Evolutionary conservation across 1,139 yeast genomes (phyloP).

Genomic region (Kodamaea plutei): DNA sequence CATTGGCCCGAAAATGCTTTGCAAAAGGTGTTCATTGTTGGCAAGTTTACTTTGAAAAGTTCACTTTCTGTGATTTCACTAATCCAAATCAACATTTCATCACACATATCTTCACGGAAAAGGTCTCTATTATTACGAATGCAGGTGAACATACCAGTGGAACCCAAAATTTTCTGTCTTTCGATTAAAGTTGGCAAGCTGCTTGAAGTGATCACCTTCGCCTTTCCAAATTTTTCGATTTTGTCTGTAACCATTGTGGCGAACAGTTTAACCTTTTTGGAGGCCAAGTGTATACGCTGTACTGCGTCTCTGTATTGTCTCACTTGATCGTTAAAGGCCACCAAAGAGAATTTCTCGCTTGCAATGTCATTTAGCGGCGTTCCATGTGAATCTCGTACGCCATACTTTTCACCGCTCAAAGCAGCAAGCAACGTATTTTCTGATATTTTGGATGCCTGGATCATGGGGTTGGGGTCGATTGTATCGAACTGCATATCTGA

Average conservation of each 20-base stretch:
- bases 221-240: slow-evolving; percentile 65
- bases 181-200: slow-evolving; percentile 48
- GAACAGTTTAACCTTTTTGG: slow-evolving; percentile 61
- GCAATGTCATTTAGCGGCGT: slow-evolving; percentile 14
- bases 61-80: slow-evolving; percentile 55
- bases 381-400: slow-evolving; percentile 11
- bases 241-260: slow-evolving; percentile 70
- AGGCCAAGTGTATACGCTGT: slow-evolving; percentile 59
- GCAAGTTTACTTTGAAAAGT: slow-evolving; percentile 46
- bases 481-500: slow-evolving; percentile 35
- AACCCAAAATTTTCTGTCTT: slow-evolving; percentile 49
- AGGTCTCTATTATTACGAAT: slow-evolving; percentile 66
- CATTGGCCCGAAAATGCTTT: slow-evolving; percentile 51
- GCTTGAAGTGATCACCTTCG: slow-evolving; percentile 57
- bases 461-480: slow-evolving; percentile 34
- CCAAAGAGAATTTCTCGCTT: slow-evolving; percentile 51
- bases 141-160: slow-evolving; percentile 63
- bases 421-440: slow-evolving; percentile 25
- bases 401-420: slow-evolving; percentile 32
- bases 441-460: slow-evolving; percentile 21
- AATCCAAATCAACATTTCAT: slow-evolving; percentile 65
- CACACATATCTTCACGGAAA: slow-evolving; percentile 80
- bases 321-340: slow-evolving; percentile 75
- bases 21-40: slow-evolving; percentile 51
- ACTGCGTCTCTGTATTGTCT: slow-evolving; percentile 74